Evolutionary conservation across 176 grass and related monocot genomes (phyloP).

Genomic region (Dactylis glomerata): DNA sequence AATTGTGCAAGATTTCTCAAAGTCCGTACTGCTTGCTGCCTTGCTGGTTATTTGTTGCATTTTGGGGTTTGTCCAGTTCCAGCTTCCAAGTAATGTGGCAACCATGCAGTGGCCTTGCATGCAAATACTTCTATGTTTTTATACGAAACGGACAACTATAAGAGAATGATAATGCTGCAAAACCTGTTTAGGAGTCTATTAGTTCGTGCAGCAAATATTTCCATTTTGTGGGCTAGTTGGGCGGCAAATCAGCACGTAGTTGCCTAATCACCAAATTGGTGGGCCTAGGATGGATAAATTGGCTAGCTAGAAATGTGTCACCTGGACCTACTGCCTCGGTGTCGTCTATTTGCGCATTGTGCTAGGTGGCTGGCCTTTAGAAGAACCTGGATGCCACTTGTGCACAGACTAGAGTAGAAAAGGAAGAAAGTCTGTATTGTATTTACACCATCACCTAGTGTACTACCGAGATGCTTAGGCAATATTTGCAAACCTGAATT

Average conservation of each 20-base stretch:
- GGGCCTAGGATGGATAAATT: not conserved
- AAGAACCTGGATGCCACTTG: not conserved
- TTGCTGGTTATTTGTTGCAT: not conserved
- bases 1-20: not conserved
- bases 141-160: not conserved
- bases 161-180: not conserved
- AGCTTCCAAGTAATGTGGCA: not conserved
- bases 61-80: not conserved
- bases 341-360: not conserved
- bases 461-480: not conserved
- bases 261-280: not conserved
- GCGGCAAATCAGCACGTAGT: not conserved
- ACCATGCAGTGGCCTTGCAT: not conserved
- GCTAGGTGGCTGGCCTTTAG: not conserved
- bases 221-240: not conserved
- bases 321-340: not conserved
- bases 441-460: not conserved
- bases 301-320: not conserved
- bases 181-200: not conserved
- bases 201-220: not conserved
- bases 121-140: constrained; percentile 11
- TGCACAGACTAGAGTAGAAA: not conserved
- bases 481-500: not conserved
- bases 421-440: not conserved
- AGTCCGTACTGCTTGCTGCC: not conserved